Evolutionary conservation across 345 rosid species (phyloP), one percentile per base, ranked within the genome.

Genomic region (Salix suchowensis): DNA sequence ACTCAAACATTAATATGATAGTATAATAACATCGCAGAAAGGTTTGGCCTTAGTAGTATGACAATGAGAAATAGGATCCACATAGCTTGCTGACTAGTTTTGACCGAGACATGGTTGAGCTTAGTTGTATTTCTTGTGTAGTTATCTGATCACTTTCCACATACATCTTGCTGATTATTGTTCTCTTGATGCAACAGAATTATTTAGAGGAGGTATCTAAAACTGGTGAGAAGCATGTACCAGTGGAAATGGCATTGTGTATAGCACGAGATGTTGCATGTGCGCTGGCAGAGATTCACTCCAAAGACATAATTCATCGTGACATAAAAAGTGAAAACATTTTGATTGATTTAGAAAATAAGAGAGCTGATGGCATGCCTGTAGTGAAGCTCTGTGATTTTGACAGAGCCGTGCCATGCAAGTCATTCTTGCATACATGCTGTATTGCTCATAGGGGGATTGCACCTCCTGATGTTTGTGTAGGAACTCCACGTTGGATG

Each of bases 401-500:
- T 76, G 99, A 96, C 77, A 86, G 92, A 85, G 98, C 99, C 16
- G 93, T 96, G 55, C 98, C 99, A 46, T 88, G 92, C 23, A 82
- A 91, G 74, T 91, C 99, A 72, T 83, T 77, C 79, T 73, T 88
- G 83, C 99, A 94, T 77, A 82, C 84, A 0, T 96, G 98, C 60
- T 94, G 98, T 77, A 90, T 96, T 82, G 91, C 89, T 58, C 98
- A 94, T 77, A 70, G 77, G 4, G 99, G 98, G 58, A 80, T 91
- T 74, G 92, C 92, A 66, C 94, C 97, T 76, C 92, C 97, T 14
- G 82, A 90, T 79, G 73, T 84, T 71, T 96, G 99, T 87, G 98
- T 96, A 58, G 99, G 99, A 80, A 96, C 98, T 5, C 98, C 99
- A 7, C 91, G 98, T 11, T 96, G 99, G 98, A 94, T 96, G 97